These are phyloP conservation scores for maize (Zea mays) DNA, from an alignment of 176 grass and related monocot genomes.

Conservation along the genomic window Zm-B73-REFERENCE-NAM-5.0 NC_050104.1:142473501-142474000, in stretches of 20 bases:
- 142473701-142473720: too few relatives aligned
- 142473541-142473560: neutral
- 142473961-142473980: neutral
- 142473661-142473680: slow-evolving; percentile 5
- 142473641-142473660: neutral
- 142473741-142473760: too few relatives aligned
- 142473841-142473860: neutral
- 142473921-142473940: too few relatives aligned
- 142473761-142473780: too few relatives aligned
- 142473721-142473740: neutral
- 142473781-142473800: too few relatives aligned
- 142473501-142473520: neutral
- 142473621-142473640: slow-evolving; percentile 9
- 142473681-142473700: neutral
- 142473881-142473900: too few relatives aligned
- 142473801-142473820: too few relatives aligned
- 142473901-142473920: too few relatives aligned
- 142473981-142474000: neutral
- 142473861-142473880: neutral
- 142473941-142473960: too few relatives aligned
- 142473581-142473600: neutral
- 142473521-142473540: slow-evolving; percentile 11
- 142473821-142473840: neutral
- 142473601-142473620: neutral
- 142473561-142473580: slow-evolving; percentile 15